A percentile compares a stretch with the other conserved stretches of the same genome.
Conservation (phyloP, 2,329 filamentous ascomycete species). For the Malbranchea zuffiana region DNA sequence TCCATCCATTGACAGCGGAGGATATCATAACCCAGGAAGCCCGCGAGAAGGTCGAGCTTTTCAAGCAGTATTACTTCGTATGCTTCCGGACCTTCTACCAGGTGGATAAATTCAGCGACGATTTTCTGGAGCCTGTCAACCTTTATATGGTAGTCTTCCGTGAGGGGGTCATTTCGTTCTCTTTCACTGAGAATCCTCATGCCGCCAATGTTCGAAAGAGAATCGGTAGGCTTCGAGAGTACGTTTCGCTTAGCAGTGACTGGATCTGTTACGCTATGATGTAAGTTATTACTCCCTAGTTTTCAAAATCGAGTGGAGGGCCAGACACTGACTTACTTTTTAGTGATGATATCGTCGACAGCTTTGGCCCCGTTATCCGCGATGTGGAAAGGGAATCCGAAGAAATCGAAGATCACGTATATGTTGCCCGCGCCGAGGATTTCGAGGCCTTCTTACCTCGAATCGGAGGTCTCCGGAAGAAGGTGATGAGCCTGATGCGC, state of each 20-base stretch:
- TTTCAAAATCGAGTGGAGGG: neutral
- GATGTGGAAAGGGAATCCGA: constrained; percentile 83
- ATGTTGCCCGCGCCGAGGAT: constrained; percentile 81
- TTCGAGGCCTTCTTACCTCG: constrained; percentile 76
- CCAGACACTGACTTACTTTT: constrained; percentile 19
- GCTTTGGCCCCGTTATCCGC: constrained; percentile 79
- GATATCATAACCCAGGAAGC: constrained; percentile 93
- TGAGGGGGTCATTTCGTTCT: constrained; percentile 89
- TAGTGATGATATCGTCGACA: constrained; percentile 93
- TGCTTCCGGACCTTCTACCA: constrained; percentile 92
- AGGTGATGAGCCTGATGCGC: constrained; percentile 85
- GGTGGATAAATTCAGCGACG: constrained; percentile 63
- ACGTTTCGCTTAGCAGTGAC: constrained; percentile 85
- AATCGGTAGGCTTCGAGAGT: constrained; percentile 87
- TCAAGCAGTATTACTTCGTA: constrained; percentile 95
- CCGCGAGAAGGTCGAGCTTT: constrained; percentile 96
- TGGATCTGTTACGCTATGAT: constrained; percentile 99
- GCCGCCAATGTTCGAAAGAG: constrained; percentile 80
- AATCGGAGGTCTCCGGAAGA: constrained; percentile 85
- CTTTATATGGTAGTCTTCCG: constrained; percentile 95
- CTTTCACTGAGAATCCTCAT: constrained; percentile 77
- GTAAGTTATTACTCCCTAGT: constrained; percentile 46
- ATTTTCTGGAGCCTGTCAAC: constrained; percentile 89
- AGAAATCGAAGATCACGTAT: constrained; percentile 88
- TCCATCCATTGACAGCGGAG: constrained; percentile 90